Percentiles rank a stretch among this genome's conserved stretches.
Evolutionary conservation across 2,329 filamentous ascomycete species (phyloP).

Genomic region (Aureobasidium sp.): DNA sequence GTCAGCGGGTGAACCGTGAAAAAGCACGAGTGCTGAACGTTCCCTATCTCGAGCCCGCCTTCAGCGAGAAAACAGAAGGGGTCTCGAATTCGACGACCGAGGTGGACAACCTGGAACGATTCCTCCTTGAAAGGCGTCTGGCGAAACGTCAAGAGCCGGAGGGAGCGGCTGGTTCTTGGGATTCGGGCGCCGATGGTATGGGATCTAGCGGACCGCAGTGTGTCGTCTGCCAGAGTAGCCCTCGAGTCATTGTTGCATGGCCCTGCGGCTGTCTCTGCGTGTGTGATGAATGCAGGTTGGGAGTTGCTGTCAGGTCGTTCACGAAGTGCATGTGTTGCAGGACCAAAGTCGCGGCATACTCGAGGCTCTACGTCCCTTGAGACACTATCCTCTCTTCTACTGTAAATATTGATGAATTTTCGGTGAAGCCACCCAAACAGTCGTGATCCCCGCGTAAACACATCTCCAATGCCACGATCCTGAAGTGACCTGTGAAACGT

Average conservation of each 20-base stretch:
- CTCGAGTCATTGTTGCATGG: conserved; percentile 88
- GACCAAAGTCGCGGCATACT: conserved; percentile 80
- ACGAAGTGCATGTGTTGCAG: conserved; percentile 93
- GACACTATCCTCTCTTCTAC: neutral
- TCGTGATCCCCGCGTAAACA: too few species aligned
- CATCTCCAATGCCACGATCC: too few species aligned
- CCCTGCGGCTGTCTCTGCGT: conserved; percentile 90
- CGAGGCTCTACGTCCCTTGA: conserved; percentile 75
- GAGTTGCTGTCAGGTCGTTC: conserved; percentile 93
- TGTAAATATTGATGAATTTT: too few species aligned
- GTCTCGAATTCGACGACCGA: conserved; percentile 44
- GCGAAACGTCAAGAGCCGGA: conserved; percentile 32
- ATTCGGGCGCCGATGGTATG: conserved; percentile 62
- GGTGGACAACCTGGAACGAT: conserved; percentile 48
- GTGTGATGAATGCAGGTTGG: conserved; percentile 91
- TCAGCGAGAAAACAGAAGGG: conserved; percentile 28
- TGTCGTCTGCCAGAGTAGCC: conserved; percentile 83
- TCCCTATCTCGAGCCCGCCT: conserved; percentile 27
- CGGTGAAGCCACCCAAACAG: too few species aligned
- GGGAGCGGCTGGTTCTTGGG: conserved; percentile 44
- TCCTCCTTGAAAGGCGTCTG: conserved; percentile 47
- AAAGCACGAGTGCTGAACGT: conserved; percentile 56
- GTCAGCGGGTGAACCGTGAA: conserved; percentile 57
- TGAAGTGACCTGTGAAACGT: too few species aligned
- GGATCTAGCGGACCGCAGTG: conserved; percentile 73